Evolutionary conservation across 208 protist species (phyloP).

Genomic region (Trypanosoma boissoni): DNA sequence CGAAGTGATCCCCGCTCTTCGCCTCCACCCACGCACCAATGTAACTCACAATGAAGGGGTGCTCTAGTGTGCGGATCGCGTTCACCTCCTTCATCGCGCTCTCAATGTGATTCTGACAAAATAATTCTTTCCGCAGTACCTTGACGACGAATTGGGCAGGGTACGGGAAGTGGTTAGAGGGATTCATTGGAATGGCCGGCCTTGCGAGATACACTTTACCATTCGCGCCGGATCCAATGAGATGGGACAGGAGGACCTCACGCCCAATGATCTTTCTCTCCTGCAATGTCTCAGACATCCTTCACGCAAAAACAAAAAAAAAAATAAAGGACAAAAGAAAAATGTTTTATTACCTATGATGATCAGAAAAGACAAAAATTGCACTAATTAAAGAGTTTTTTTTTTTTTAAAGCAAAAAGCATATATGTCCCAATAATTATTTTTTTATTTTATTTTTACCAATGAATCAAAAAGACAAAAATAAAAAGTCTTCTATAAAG

Average conservation of each 20-base stretch:
- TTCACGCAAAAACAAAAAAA: not conserved
- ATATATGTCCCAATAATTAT: not conserved
- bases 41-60: conserved; percentile 77
- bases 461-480: too few species aligned
- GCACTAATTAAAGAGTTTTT: not conserved
- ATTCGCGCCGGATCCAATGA: conserved; percentile 53
- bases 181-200: conserved; percentile 15
- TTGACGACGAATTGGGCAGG: conserved; percentile 61
- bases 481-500: too few species aligned
- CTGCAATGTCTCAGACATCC: conserved; percentile 5
- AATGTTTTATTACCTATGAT: not conserved
- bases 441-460: too few species aligned
- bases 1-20: conserved; percentile 30
- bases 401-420: not conserved
- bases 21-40: conserved; percentile 75
- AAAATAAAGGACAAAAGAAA: not conserved
- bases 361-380: too few species aligned
- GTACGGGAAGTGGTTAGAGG: conserved; percentile 33
- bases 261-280: conserved; percentile 30
- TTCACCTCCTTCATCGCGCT: conserved; percentile 52
- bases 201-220: conserved; percentile 52
- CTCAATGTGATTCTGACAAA: conserved; percentile 28
- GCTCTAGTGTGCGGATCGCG: conserved; percentile 46
- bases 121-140: conserved; percentile 56
- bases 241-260: conserved; percentile 47